phyloP scores from a whole-genome alignment of 768 basidiomycete species.

The Phylloporus sp. region DNA sequence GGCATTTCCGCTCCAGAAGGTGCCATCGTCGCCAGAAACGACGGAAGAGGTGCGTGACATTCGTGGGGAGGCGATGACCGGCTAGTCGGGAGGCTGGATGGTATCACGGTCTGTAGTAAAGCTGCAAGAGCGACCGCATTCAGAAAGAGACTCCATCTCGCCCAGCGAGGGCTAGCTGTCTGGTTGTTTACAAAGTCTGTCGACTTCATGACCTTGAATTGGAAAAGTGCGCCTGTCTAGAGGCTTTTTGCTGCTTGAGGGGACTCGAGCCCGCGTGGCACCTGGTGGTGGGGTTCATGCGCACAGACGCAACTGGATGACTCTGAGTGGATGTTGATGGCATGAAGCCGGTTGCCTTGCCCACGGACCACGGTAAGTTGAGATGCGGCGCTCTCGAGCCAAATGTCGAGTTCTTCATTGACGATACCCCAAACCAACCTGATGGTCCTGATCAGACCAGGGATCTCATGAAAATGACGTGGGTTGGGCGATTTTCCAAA shows the following conservation, averaged over 20 bases:
- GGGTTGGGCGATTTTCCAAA: too few species aligned
- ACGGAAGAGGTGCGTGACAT: constrained; percentile 16
- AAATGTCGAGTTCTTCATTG: too few species aligned
- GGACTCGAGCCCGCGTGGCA: not conserved
- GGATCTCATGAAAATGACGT: too few species aligned
- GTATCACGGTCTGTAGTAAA: constrained; percentile 6
- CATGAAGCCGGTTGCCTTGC: too few species aligned
- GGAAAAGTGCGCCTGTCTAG: not conserved
- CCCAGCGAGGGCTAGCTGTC: constrained; percentile 8
- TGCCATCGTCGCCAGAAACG: constrained; percentile 10
- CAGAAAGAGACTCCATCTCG: constrained; percentile 15
- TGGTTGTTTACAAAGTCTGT: not conserved
- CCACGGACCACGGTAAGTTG: too few species aligned
- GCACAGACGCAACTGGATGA: too few species aligned
- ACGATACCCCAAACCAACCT: too few species aligned
- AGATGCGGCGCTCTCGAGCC: too few species aligned
- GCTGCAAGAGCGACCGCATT: constrained; percentile 8
- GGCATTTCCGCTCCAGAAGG: constrained; percentile 12
- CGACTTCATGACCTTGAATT: not conserved
- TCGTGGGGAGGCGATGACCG: not conserved
- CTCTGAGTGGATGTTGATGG: too few species aligned
- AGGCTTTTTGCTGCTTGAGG: not conserved
- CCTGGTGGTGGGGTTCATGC: too few species aligned
- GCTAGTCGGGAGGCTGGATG: not conserved
- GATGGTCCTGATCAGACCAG: too few species aligned